A percentile compares a stretch with the other conserved stretches of the same genome.
Conservation (phyloP, 805 yeast genomes). For the Lipomyces mesembrius region DNA sequence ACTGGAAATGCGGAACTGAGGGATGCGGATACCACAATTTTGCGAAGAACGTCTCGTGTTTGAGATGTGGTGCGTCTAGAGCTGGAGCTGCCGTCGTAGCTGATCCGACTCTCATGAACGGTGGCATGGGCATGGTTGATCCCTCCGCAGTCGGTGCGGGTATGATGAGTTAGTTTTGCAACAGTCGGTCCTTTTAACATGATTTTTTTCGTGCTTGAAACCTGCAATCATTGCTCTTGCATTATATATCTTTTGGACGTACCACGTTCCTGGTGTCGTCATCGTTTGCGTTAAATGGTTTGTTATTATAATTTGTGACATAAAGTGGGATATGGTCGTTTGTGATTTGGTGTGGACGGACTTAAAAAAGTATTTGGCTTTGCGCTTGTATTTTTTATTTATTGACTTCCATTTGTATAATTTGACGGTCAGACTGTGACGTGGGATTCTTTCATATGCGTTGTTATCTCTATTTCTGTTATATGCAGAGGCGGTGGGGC, state of each 20-base stretch:
- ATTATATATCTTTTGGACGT: conserved; percentile 8
- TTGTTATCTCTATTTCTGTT: conserved; percentile 1
- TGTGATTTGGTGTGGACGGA: conserved; percentile 7
- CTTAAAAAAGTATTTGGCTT: conserved; percentile 12
- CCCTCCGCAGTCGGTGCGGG: conserved; percentile 26
- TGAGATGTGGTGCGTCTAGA: conserved; percentile 84
- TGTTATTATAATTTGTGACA: conserved; percentile 3
- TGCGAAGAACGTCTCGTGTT: conserved; percentile 85
- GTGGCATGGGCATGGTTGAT: conserved; percentile 36
- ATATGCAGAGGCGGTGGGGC: conserved; percentile 2
- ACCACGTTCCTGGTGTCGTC: not conserved
- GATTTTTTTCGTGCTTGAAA: not conserved
- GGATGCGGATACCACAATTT: conserved; percentile 86
- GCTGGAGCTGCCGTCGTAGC: conserved; percentile 42
- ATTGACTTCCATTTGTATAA: conserved; percentile 1
- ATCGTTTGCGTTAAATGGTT: not conserved
- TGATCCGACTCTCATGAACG: conserved; percentile 37
- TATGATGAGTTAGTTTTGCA: conserved; percentile 23
- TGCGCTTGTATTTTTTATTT: conserved; percentile 1
- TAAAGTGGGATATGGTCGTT: not conserved
- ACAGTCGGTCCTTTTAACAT: not conserved
- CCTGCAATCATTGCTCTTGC: not conserved
- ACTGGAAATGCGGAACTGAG: conserved; percentile 87
- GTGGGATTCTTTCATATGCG: not conserved
- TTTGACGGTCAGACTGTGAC: conserved; percentile 7